These are phyloP conservation scores for Ceratocystiopsis brevicomis DNA, from an alignment of 2,329 filamentous ascomycete species.

Conservation along the genomic window DNA sequence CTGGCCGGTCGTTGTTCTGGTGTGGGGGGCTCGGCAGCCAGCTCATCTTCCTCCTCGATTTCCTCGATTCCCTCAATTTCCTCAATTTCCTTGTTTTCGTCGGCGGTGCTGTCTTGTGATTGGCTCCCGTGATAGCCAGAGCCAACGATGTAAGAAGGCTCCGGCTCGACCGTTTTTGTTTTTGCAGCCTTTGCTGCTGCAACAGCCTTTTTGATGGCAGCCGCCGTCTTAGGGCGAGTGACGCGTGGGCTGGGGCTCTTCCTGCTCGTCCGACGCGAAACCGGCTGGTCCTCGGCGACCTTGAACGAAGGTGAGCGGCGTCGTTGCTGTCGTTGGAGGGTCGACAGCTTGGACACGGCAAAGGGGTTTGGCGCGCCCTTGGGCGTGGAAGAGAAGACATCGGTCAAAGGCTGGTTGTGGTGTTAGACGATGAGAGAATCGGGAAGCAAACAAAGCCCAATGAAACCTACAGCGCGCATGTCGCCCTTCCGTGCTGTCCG, in stretches of 20 bases:
- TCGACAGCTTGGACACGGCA: slow-evolving; percentile 22
- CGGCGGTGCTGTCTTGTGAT: slow-evolving; percentile 28
- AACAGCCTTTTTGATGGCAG: slow-evolving; percentile 7
- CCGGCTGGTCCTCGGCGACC: slow-evolving; percentile 33
- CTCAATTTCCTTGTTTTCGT: slow-evolving; percentile 8
- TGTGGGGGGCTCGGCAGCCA: slow-evolving; percentile 3
- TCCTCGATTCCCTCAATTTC: slow-evolving; percentile 11
- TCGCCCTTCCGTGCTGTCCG: slow-evolving; percentile 46
- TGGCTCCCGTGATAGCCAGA: slow-evolving; percentile 59
- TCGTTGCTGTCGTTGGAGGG: slow-evolving; percentile 29
- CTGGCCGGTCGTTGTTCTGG: background rate
- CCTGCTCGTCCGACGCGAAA: slow-evolving; percentile 4
- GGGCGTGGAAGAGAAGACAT: slow-evolving; percentile 37
- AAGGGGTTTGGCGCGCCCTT: slow-evolving; percentile 36
- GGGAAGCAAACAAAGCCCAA: too few species aligned
- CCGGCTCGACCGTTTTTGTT: slow-evolving; percentile 13
- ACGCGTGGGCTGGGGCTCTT: slow-evolving; percentile 14
- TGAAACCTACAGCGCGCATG: slow-evolving; percentile 39
- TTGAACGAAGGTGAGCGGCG: slow-evolving; percentile 20
- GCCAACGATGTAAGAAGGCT: slow-evolving; percentile 28
- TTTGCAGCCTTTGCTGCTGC: slow-evolving; percentile 12
- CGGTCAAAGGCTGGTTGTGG: slow-evolving; percentile 33
- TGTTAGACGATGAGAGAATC: too few species aligned
- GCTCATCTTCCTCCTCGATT: slow-evolving; percentile 11
- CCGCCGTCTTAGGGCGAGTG: slow-evolving; percentile 10